Percentiles rank a stretch among this genome's conserved stretches.
Evolutionary conservation across 164 flowering plant genomes (phyloP).

Genomic region (Stephania yunnanensis): DNA sequence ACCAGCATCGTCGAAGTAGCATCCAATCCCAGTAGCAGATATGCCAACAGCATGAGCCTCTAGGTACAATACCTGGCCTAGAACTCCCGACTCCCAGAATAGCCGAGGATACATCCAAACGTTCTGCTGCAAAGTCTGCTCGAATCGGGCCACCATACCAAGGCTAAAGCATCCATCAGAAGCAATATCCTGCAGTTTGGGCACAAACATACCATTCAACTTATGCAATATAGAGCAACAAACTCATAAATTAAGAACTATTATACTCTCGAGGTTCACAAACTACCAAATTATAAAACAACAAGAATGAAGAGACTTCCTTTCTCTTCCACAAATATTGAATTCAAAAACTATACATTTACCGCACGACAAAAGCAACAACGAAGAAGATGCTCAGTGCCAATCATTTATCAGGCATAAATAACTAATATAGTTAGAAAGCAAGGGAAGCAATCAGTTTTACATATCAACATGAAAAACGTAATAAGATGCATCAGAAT

Average conservation of each 20-base stretch:
- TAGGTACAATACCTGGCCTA: conserved; percentile 87
- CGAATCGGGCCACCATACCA: conserved; percentile 85
- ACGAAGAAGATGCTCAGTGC: neutral
- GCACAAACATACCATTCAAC: neutral
- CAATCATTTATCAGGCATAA: neutral
- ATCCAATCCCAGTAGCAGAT: conserved; percentile 96
- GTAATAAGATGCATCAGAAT: no score
- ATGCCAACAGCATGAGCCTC: conserved; percentile 94
- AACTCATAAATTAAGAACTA: neutral
- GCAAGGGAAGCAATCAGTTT: no score
- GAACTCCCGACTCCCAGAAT: conserved; percentile 94
- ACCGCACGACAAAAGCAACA: neutral
- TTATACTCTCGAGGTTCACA: no score
- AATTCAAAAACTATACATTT: neutral
- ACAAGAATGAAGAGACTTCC: no score
- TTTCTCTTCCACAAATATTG: no score
- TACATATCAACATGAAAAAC: no score
- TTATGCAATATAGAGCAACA: neutral
- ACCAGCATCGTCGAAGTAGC: conserved; percentile 96
- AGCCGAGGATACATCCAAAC: conserved; percentile 91
- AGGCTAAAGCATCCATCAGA: conserved; percentile 95
- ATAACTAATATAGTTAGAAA: neutral
- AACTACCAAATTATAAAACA: no score
- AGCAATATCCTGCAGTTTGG: conserved; percentile 72
- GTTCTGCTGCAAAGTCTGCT: conserved; percentile 44